phyloP scores from a whole-genome alignment of 140 eudicot species.

The Flaveria floridana region DNA sequence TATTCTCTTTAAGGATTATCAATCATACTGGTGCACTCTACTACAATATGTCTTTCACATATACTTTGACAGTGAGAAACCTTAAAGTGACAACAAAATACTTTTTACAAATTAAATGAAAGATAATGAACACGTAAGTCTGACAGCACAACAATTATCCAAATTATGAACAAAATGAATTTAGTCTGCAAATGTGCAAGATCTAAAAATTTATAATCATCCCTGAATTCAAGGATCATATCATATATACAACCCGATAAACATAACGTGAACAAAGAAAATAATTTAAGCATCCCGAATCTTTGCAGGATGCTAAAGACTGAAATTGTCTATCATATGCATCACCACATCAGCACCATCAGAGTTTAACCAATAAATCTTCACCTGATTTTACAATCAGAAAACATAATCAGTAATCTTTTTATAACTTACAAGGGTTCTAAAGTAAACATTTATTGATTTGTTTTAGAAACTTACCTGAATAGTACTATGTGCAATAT shows the following conservation, averaged over 20 bases:
- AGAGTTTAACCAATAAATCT: constrained; percentile 84
- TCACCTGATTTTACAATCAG: constrained; percentile 49
- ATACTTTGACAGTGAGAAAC: neutral
- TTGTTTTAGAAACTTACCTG: constrained; percentile 47
- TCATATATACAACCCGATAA: constrained; percentile 19
- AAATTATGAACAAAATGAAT: constrained; percentile 25
- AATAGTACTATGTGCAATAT: constrained; percentile 78
- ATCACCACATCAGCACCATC: constrained; percentile 88
- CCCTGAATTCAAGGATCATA: constrained; percentile 22
- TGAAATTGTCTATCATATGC: constrained; percentile 83
- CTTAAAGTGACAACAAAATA: neutral
- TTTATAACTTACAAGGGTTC: neutral
- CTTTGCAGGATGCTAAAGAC: constrained; percentile 35
- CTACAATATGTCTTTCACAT: neutral
- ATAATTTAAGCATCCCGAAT: constrained; percentile 18
- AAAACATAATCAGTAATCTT: neutral
- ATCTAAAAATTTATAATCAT: constrained; percentile 15
- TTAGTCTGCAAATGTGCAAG: constrained; percentile 25
- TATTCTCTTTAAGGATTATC: neutral
- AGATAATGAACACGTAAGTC: neutral
- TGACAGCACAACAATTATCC: constrained; percentile 16
- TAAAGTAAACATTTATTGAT: neutral
- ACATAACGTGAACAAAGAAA: constrained; percentile 16
- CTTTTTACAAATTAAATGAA: neutral
- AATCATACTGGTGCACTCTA: constrained; percentile 6